phyloP scores from a whole-genome alignment of 2,329 filamentous ascomycete species.

The Pyricularia grisea region DNA sequence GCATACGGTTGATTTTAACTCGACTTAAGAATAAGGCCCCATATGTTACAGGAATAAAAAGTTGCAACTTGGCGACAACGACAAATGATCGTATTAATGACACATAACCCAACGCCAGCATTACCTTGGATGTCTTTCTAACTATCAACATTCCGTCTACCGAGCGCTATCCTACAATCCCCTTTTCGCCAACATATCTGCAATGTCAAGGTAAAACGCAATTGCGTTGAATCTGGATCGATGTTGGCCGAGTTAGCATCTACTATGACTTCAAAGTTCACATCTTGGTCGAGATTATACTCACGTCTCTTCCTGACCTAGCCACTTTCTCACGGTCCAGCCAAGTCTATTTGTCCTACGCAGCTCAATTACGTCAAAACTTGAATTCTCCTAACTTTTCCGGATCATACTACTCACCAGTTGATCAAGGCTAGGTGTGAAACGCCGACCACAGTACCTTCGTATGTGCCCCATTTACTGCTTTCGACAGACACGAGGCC shows the following conservation, averaged over 20 bases:
- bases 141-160: background rate
- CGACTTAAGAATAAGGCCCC: background rate
- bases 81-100: background rate
- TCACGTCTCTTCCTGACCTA: slow-evolving; percentile 41
- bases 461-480: slow-evolving; percentile 53
- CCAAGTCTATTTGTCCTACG: slow-evolving; percentile 41
- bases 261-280: background rate
- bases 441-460: slow-evolving; percentile 51
- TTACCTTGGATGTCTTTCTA: background rate
- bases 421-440: slow-evolving; percentile 59
- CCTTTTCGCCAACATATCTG: slow-evolving; percentile 64
- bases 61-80: background rate
- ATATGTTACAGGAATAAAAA: background rate
- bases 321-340: slow-evolving; percentile 43
- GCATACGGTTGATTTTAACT: too few species aligned
- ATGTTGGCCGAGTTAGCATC: background rate
- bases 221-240: slow-evolving; percentile 54
- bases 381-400: background rate
- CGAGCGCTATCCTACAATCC: slow-evolving; percentile 19
- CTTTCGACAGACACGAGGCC: slow-evolving; percentile 59
- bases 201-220: slow-evolving; percentile 57
- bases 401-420: slow-evolving; percentile 28
- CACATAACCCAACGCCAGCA: background rate
- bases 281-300: slow-evolving; percentile 18
- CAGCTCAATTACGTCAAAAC: background rate